These are phyloP conservation scores for Apiosordaria backusii DNA, from an alignment of 495 filamentous ascomycete genomes.

Conservation along the genomic window DNA sequence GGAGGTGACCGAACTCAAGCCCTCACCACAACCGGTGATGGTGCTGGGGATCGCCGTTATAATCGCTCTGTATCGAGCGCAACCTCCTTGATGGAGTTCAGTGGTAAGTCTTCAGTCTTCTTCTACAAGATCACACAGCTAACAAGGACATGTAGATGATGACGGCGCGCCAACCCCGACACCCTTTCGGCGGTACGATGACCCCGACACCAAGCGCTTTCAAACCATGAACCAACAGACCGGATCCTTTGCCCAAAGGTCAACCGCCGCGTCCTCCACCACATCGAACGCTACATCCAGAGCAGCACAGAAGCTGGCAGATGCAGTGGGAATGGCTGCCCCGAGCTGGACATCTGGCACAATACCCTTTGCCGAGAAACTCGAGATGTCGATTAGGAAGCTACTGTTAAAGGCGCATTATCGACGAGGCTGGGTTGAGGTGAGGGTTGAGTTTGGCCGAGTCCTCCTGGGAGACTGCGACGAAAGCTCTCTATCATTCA, in stretches of 20 bases:
- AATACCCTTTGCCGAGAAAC: constrained; percentile 7
- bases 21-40: neutral
- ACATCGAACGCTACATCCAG: neutral
- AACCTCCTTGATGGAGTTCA: neutral
- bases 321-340: neutral
- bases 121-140: neutral
- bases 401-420: constrained; percentile 18
- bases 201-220: neutral
- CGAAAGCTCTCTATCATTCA: constrained; percentile 20
- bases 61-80: neutral
- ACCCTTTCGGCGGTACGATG: neutral
- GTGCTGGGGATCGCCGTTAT: neutral
- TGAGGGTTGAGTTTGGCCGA: constrained; percentile 45
- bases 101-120: neutral
- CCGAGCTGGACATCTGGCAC: neutral
- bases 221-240: constrained; percentile 9
- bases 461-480: constrained; percentile 30
- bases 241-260: neutral
- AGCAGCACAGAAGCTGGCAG: neutral
- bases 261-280: neutral
- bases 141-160: neutral
- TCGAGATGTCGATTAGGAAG: constrained; percentile 16
- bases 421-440: constrained; percentile 31
- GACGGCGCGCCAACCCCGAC: neutral
- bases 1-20: neutral